These are phyloP conservation scores for Alternaria arbusti DNA, from an alignment of 2,329 filamentous ascomycete species.

Conservation along the genomic window DNA sequence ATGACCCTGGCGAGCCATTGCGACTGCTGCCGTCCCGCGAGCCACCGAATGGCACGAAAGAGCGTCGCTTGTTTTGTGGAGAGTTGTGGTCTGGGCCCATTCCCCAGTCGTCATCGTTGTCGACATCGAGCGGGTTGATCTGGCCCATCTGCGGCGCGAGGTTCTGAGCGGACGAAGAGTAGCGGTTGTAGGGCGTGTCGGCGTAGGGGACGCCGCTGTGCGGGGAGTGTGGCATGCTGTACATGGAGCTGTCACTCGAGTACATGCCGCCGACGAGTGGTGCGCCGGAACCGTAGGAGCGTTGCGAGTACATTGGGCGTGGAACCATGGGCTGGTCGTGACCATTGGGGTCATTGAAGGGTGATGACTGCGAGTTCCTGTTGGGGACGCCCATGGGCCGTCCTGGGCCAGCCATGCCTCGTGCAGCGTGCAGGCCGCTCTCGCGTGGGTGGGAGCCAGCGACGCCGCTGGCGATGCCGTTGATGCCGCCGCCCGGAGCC, in stretches of 20 bases:
- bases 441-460: slow-evolving; percentile 66
- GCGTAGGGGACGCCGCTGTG: slow-evolving; percentile 54
- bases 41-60: slow-evolving; percentile 64
- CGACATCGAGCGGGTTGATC: slow-evolving; percentile 80
- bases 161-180: slow-evolving; percentile 50
- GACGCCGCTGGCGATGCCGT: slow-evolving; percentile 68
- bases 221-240: slow-evolving; percentile 54
- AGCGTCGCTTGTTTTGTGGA: slow-evolving; percentile 58
- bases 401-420: slow-evolving; percentile 42
- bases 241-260: slow-evolving; percentile 52
- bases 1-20: slow-evolving; percentile 50
- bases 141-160: slow-evolving; percentile 48
- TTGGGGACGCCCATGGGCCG: slow-evolving; percentile 31
- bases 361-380: slow-evolving; percentile 29
- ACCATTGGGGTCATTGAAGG: slow-evolving; percentile 33
- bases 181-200: slow-evolving; percentile 72
- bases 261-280: slow-evolving; percentile 42
- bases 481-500: slow-evolving; percentile 68
- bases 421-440: slow-evolving; percentile 69
- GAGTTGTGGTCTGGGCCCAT: slow-evolving; percentile 59
- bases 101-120: slow-evolving; percentile 88
- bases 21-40: slow-evolving; percentile 49
- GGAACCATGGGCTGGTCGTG: slow-evolving; percentile 30
- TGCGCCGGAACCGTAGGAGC: slow-evolving; percentile 26
- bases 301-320: slow-evolving; percentile 32